Base-by-base conservation (phyloP, 345 rosid genomes). In the Durio zibethinus region DNA sequence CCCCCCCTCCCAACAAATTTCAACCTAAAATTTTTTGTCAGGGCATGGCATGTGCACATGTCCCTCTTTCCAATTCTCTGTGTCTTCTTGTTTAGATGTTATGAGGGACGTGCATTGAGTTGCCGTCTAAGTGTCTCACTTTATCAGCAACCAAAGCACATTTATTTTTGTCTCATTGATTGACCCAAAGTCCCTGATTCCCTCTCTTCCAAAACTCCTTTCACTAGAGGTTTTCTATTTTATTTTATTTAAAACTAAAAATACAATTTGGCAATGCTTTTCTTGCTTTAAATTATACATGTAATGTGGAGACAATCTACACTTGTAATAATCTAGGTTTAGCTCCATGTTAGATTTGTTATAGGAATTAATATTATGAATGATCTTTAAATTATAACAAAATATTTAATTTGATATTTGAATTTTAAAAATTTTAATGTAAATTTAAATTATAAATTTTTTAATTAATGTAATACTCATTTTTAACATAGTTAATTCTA, bases 151-250 rank as follows among this genome's bases (percentile, higher is more conserved):
- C 80, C 76, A 73, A 81, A 77, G 78, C 86, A 82, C 81, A 84
- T 79, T 82, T 57, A 31, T 77, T 72, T 72, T 85, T 84, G 89
- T 85, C 88, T 77, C 84, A 80, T 85, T 84, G 40, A 85, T 82
- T 82, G 84, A 80, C 89, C 80, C 36, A 29, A 76, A 36, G 4
- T 67, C 60, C 65, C 14, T n/a, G n/a, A n/a, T 53, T n/a, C 43
- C 53, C 35, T 65, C 66, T 33, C 45, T 31, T 47, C 57, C 2
- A 47, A 21, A 62, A 29, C 70, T 61, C 50, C 62, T 62, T 74
- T 83, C 88, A 83, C 84, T 1, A 1, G 8, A 38, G 40, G 5
- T 5, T 38, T 38, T 38, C 8, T 11, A 25, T 59, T 10, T 11
- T 59, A 10, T 21, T 38, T 4, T n/a, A n/a, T n/a, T n/a, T n/a